Evolutionary conservation across 2,329 filamentous ascomycete genomes (phyloP).

Genomic region (Pseudogymnoascus sp.): DNA sequence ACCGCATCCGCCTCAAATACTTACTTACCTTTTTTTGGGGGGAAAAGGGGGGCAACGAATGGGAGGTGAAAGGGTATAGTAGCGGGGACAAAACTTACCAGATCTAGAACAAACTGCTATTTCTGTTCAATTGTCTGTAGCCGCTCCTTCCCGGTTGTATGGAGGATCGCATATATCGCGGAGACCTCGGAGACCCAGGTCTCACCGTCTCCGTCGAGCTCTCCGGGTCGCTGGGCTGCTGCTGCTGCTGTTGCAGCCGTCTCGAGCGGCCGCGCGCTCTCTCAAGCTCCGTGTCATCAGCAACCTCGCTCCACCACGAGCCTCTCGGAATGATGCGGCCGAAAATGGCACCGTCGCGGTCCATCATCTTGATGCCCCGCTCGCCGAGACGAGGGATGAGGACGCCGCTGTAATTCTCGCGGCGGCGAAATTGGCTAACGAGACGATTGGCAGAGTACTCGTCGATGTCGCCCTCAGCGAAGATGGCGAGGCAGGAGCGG

Average conservation of each 20-base stretch:
- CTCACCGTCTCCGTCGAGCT: background rate
- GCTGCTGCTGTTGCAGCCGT: background rate
- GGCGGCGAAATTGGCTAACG: background rate
- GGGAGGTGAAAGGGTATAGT: background rate
- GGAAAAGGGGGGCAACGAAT: background rate
- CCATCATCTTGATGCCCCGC: background rate
- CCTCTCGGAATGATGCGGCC: background rate
- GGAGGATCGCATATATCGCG: background rate
- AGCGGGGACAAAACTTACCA: background rate
- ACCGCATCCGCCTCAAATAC: background rate
- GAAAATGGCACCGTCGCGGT: background rate
- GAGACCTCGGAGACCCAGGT: background rate
- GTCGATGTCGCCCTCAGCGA: background rate
- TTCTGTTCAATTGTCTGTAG: background rate
- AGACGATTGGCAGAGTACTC: background rate
- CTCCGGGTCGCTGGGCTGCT: background rate
- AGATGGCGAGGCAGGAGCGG: background rate
- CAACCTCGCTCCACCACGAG: background rate
- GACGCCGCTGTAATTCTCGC: background rate
- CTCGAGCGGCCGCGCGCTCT: background rate
- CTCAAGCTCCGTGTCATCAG: background rate
- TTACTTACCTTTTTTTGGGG: background rate
- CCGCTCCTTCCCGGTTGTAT: background rate
- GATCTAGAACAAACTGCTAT: background rate
- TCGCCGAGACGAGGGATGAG: background rate